These are phyloP conservation scores for Exophiala calicioides DNA, from an alignment of 2,329 filamentous ascomycete species.

Conservation along the genomic window DNA sequence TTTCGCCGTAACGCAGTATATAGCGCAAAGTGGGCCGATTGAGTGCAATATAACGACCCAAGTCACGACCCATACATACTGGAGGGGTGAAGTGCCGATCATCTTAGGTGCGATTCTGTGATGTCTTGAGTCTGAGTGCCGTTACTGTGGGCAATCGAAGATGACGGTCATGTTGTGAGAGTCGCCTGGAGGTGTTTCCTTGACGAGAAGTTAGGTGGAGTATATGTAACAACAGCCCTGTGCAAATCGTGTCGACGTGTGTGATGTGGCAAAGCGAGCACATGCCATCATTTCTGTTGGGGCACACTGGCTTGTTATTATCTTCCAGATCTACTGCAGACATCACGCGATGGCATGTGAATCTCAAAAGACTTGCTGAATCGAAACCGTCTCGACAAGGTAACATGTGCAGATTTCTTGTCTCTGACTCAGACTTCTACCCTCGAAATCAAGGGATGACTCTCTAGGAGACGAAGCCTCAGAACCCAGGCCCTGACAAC, in stretches of 20 bases:
- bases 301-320: background rate
- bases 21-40: conserved; percentile 14
- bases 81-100: conserved; percentile 17
- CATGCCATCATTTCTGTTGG: background rate
- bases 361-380: too few species aligned
- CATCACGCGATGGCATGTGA: background rate
- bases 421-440: background rate
- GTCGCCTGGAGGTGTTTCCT: too few species aligned
- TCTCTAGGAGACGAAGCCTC: background rate
- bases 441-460: too few species aligned
- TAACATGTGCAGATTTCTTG: background rate
- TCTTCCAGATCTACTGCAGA: background rate
- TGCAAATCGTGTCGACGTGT: too few species aligned
- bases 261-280: background rate
- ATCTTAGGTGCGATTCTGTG: conserved; percentile 6
- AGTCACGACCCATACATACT: conserved; percentile 18
- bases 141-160: too few species aligned
- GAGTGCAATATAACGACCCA: conserved; percentile 21
- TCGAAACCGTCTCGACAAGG: background rate
- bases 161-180: too few species aligned
- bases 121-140: background rate
- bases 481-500: too few species aligned
- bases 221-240: too few species aligned
- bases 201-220: too few species aligned
- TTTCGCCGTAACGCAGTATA: conserved; percentile 5